Evolutionary conservation across 345 rosid genomes (phyloP).

Genomic region (Gossypium arboreum): DNA sequence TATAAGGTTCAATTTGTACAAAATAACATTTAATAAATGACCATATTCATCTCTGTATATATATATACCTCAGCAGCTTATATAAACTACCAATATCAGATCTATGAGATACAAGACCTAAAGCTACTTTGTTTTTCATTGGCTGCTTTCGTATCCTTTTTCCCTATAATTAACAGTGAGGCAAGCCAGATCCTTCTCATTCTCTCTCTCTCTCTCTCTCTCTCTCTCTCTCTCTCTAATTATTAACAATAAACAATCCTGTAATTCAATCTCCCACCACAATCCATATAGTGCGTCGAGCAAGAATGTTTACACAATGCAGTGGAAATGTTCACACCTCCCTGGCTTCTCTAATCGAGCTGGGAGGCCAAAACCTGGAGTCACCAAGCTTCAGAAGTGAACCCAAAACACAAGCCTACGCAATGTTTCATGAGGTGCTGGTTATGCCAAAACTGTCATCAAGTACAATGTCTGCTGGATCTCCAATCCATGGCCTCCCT

Average conservation of each 20-base stretch:
- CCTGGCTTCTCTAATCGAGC: not conserved
- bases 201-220: constrained; percentile 14
- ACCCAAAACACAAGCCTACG: not conserved
- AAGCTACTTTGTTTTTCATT: not conserved
- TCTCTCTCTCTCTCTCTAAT: constrained; percentile 23
- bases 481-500: constrained; percentile 95
- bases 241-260: constrained; percentile 30
- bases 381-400: not conserved
- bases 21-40: not conserved
- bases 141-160: constrained; percentile 13
- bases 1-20: constrained; percentile 6
- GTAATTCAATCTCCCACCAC: not conserved
- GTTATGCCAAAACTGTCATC: constrained; percentile 28
- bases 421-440: not conserved
- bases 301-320: not conserved
- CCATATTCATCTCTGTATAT: not conserved
- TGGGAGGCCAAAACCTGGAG: not conserved
- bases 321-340: not conserved
- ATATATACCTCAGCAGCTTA: constrained; percentile 15
- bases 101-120: constrained; percentile 4
- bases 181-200: constrained; percentile 24
- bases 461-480: constrained; percentile 86
- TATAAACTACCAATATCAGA: not conserved
- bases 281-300: not conserved
- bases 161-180: constrained; percentile 28